A percentile compares a stretch with the other conserved stretches of the same genome.
Conservation (phyloP, 2,329 filamentous ascomycete genomes). For the Catunica adiposa region DNA sequence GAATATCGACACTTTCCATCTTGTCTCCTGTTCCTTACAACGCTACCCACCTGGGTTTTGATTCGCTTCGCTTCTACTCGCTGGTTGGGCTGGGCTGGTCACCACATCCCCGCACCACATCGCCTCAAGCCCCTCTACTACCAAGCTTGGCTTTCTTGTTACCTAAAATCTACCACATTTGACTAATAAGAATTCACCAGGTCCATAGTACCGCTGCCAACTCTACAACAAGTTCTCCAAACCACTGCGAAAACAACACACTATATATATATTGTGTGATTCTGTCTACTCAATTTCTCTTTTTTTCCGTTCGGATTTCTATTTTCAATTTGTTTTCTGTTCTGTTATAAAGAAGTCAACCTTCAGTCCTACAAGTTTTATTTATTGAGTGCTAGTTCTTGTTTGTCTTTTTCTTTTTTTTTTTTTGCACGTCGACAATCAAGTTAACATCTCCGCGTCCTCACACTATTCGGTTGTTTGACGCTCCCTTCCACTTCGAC, state of each 20-base stretch:
- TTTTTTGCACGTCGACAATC: not conserved
- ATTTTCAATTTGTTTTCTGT: too few relatives aligned
- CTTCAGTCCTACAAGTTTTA: too few relatives aligned
- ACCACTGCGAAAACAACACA: not conserved
- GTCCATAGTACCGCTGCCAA: not conserved
- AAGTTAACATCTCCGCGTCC: not conserved
- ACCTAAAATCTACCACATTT: slow-evolving; percentile 18
- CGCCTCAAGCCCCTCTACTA: slow-evolving; percentile 10
- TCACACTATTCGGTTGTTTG: not conserved
- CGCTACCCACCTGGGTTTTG: not conserved
- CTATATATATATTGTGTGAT: not conserved
- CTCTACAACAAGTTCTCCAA: not conserved
- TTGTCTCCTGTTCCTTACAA: not conserved
- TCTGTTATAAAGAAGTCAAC: too few relatives aligned
- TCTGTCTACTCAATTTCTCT: not conserved
- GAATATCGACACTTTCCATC: not conserved
- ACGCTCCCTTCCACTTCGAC: not conserved
- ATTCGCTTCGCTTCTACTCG: slow-evolving; percentile 7
- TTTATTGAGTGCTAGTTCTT: too few relatives aligned
- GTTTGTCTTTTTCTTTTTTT: not conserved
- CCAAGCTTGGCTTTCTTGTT: slow-evolving; percentile 15
- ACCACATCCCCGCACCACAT: slow-evolving; percentile 10
- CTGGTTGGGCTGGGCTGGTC: slow-evolving; percentile 4
- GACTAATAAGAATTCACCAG: slow-evolving; percentile 18
- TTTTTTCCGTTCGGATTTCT: slow-evolving; percentile 2